These are phyloP conservation scores for Microbotryum silenes-acaulis DNA, from an alignment of 1,284 basidiomycete species.

Conservation along the genomic window DNA sequence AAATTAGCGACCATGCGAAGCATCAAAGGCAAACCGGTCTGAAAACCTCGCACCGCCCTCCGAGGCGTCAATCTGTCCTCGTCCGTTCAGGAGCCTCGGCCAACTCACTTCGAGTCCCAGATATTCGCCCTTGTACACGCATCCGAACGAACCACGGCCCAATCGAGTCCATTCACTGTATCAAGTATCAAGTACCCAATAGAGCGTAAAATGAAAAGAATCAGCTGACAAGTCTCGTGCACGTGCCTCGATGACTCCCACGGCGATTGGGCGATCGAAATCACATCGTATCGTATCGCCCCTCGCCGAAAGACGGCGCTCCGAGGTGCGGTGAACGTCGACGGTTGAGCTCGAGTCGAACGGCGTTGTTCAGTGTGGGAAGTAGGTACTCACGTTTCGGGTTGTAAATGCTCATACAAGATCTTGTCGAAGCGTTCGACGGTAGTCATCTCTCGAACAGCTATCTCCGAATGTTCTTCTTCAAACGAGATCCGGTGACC, in stretches of 20 bases:
- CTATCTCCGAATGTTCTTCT: too few species aligned
- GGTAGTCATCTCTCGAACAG: not conserved
- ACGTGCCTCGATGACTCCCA: too few species aligned
- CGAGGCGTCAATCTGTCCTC: slow-evolving; percentile 49
- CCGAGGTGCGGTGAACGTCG: not conserved
- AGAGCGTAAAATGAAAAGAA: not conserved
- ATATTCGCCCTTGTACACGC: slow-evolving; percentile 70
- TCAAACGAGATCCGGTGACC: too few species aligned
- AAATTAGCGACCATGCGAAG: not conserved
- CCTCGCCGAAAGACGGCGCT: too few species aligned
- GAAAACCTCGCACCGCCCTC: slow-evolving; percentile 58
- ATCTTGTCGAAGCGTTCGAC: slow-evolving; percentile 27
- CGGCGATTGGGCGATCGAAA: too few species aligned
- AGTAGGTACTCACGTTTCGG: slow-evolving; percentile 12
- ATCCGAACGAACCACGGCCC: slow-evolving; percentile 84
- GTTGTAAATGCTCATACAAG: slow-evolving; percentile 13
- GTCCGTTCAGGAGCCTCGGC: slow-evolving; percentile 46
- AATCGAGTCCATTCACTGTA: slow-evolving; percentile 42
- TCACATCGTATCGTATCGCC: too few species aligned
- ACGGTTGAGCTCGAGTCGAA: not conserved
- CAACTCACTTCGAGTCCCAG: slow-evolving; percentile 9
- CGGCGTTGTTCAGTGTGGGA: not conserved
- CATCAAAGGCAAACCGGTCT: slow-evolving; percentile 76
- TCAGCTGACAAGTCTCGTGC: not conserved
- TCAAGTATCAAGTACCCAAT: not conserved